Evolutionary conservation across 768 basidiomycete genomes (phyloP).

Genomic region (Tricholoma furcatifolium): DNA sequence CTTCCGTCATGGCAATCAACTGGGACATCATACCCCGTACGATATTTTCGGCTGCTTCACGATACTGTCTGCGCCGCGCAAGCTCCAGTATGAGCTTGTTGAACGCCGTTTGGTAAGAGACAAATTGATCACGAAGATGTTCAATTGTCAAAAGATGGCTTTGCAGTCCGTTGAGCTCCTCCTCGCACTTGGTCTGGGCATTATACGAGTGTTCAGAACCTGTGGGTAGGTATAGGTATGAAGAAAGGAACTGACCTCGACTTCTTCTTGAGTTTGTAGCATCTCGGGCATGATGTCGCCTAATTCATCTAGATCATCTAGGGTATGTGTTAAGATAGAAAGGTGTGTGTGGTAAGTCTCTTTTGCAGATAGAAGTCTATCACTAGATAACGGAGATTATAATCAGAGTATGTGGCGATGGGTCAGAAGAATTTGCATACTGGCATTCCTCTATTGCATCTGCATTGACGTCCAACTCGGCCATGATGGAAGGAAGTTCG

Average conservation of each 20-base stretch:
- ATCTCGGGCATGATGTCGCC: slow-evolving; percentile 81
- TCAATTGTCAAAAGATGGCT: slow-evolving; percentile 61
- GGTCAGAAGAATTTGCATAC: slow-evolving; percentile 37
- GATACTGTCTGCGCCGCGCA: slow-evolving; percentile 62
- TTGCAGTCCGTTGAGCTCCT: slow-evolving; percentile 55
- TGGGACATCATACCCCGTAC: slow-evolving; percentile 65
- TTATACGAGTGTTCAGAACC: neutral
- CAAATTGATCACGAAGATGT: slow-evolving; percentile 63
- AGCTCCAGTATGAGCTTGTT: slow-evolving; percentile 74
- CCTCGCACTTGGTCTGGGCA: slow-evolving; percentile 47
- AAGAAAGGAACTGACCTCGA: slow-evolving; percentile 50
- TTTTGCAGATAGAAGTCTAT: slow-evolving; percentile 46
- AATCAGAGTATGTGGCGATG: neutral
- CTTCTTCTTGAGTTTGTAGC: slow-evolving; percentile 63
- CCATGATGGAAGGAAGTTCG: slow-evolving; percentile 72
- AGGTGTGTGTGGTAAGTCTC: slow-evolving; percentile 45
- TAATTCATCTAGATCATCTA: slow-evolving; percentile 73
- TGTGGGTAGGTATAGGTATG: neutral
- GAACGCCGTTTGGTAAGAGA: slow-evolving; percentile 72
- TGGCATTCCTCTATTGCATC: slow-evolving; percentile 51
- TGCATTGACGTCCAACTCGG: slow-evolving; percentile 63
- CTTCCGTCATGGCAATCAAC: slow-evolving; percentile 63
- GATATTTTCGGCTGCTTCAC: slow-evolving; percentile 63
- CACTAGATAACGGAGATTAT: slow-evolving; percentile 33
- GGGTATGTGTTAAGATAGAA: slow-evolving; percentile 42